Conservation (phyloP, 78 protist species). For the Chrysochromulina tobinii region DNA sequence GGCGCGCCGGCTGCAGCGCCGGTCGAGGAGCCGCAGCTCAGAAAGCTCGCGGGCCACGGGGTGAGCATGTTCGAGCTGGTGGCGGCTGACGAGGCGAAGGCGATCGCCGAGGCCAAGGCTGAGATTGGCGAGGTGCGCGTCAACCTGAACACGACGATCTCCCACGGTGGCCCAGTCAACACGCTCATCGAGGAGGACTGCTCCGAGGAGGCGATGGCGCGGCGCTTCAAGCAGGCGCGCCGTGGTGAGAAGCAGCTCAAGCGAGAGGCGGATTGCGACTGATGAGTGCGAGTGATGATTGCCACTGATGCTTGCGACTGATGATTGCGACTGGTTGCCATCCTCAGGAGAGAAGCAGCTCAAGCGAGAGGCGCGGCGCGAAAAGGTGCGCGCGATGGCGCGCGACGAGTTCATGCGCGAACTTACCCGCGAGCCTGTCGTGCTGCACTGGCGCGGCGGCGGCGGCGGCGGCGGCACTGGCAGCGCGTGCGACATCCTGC, state of each 20-base stretch:
- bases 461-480: too few relatives aligned
- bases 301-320: too few relatives aligned
- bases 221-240: not conserved
- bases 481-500: not conserved
- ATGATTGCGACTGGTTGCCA: too few relatives aligned
- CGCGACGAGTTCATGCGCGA: not conserved
- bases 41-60: not conserved
- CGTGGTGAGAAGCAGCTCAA: too few relatives aligned
- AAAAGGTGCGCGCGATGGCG: not conserved
- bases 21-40: too few relatives aligned
- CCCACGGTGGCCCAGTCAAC: not conserved
- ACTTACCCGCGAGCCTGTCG: slow-evolving; percentile 15
- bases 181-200: not conserved
- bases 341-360: not conserved
- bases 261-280: too few relatives aligned
- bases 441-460: not conserved
- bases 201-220: not conserved
- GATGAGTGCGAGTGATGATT: too few relatives aligned
- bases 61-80: not conserved
- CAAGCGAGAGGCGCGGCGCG: slow-evolving; percentile 2
- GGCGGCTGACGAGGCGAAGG: not conserved
- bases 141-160: not conserved
- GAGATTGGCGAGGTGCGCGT: not conserved
- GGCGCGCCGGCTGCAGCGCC: not conserved
- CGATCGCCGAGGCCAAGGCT: not conserved